Percentiles rank a stretch among this genome's conserved stretches.
phyloP scores from a whole-genome alignment of 495 filamentous ascomycete species.

The Podospora didyma region DNA sequence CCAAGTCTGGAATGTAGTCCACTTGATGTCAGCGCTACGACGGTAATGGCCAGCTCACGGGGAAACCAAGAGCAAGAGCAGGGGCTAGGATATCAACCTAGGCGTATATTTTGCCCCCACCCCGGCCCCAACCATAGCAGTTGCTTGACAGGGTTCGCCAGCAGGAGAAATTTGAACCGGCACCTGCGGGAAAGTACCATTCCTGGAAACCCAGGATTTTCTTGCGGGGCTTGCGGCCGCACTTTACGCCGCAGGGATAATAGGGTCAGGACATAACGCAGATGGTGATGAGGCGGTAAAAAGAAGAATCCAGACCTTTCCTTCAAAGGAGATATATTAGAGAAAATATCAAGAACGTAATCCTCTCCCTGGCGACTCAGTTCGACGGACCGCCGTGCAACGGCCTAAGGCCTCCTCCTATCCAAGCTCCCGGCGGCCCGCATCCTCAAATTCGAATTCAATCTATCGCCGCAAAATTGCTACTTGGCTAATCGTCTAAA shows the following conservation, averaged over 20 bases:
- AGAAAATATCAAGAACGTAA: not conserved
- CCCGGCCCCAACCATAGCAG: no score
- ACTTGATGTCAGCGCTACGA: no score
- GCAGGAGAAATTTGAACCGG: not conserved
- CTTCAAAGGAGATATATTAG: not conserved
- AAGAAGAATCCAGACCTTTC: not conserved
- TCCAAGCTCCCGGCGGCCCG: not conserved
- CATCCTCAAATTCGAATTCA: not conserved
- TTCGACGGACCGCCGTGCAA: not conserved
- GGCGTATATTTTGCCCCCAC: no score
- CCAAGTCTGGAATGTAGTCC: no score
- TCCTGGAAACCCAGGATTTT: not conserved
- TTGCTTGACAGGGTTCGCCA: no score
- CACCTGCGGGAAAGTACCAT: not conserved
- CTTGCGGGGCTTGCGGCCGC: not conserved
- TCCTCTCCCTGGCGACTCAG: not conserved
- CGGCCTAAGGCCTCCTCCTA: not conserved
- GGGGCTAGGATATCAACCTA: no score
- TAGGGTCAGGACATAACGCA: not conserved
- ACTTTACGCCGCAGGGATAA: not conserved
- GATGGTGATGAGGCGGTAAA: not conserved
- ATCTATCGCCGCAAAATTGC: not conserved
- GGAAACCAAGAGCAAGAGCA: no score
- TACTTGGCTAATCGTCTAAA: not conserved
- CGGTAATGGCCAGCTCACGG: no score